phyloP scores from a whole-genome alignment of 73 alveolate species.

The Paramecium octaurelia region DNA sequence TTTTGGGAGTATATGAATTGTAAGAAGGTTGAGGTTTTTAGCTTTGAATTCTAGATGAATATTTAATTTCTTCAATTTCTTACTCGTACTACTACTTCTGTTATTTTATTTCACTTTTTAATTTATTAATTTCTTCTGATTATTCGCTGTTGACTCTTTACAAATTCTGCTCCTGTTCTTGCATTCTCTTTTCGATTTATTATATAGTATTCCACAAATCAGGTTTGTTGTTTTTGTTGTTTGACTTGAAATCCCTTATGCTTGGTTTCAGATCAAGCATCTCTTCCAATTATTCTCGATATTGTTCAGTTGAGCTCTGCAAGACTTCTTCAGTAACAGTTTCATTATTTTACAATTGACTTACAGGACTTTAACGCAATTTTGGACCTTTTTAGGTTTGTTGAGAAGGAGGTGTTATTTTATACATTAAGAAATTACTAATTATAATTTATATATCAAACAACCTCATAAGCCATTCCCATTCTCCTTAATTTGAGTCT shows the following conservation, averaged over 20 bases:
- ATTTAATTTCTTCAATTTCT: neutral
- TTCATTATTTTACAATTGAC: neutral
- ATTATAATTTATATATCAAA: slow-evolving; percentile 16
- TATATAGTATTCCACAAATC: neutral
- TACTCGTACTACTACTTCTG: neutral
- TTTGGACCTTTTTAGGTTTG: neutral
- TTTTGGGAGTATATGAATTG: neutral
- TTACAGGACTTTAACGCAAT: neutral
- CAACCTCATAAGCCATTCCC: slow-evolving; percentile 54
- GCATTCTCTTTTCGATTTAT: neutral
- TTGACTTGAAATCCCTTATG: neutral
- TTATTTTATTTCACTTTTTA: neutral
- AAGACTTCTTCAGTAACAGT: neutral
- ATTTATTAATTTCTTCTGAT: neutral
- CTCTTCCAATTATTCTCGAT: neutral
- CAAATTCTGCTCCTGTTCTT: neutral
- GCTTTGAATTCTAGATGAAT: neutral
- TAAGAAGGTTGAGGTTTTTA: neutral
- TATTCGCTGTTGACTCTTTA: neutral
- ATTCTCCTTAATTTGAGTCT: slow-evolving; percentile 51
- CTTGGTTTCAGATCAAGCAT: neutral
- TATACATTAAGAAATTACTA: neutral
- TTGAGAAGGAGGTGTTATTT: slow-evolving; percentile 4
- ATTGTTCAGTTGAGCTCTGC: neutral
- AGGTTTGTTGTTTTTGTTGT: neutral